Percentiles rank a stretch among this genome's conserved stretches.
These are phyloP conservation scores for Hanseniaspora pseudoguilliermondii DNA, from an alignment of 805 yeast species.

Conservation along the genomic window DNA sequence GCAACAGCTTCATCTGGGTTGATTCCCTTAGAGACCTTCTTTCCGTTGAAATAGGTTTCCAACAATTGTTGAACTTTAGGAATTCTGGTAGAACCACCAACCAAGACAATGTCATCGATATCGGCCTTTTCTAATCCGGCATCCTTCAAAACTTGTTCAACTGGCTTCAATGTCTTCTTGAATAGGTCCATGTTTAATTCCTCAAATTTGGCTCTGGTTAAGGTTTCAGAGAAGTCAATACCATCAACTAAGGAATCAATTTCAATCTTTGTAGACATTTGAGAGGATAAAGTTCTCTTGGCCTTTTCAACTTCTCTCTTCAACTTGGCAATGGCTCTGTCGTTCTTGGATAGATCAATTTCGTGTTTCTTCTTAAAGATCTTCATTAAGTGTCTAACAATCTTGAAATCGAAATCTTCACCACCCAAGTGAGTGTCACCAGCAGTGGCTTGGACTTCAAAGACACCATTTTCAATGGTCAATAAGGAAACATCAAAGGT, in stretches of 20 bases:
- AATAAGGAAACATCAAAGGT: slow-evolving; percentile 85
- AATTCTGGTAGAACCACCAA: slow-evolving; percentile 98
- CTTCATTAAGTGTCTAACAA: slow-evolving; percentile 75
- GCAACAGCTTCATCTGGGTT: slow-evolving; percentile 99
- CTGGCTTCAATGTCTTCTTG: slow-evolving; percentile 91
- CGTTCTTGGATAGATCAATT: slow-evolving; percentile 68
- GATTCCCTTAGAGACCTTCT: slow-evolving; percentile 92
- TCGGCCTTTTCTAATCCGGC: slow-evolving; percentile 78
- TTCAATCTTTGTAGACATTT: slow-evolving; percentile 90
- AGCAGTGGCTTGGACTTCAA: slow-evolving; percentile 84
- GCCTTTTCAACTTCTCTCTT: slow-evolving; percentile 98
- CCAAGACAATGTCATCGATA: slow-evolving; percentile 87
- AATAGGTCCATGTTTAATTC: slow-evolving; percentile 86
- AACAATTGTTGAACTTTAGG: slow-evolving; percentile 94
- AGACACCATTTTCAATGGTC: slow-evolving; percentile 81
- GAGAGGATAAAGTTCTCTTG: slow-evolving; percentile 88
- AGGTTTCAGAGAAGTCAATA: slow-evolving; percentile 85
- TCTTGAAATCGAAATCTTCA: slow-evolving; percentile 86
- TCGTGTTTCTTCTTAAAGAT: slow-evolving; percentile 85
- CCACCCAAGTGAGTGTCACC: slow-evolving; percentile 98
- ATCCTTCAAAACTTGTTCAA: slow-evolving; percentile 88
- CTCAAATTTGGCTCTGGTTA: slow-evolving; percentile 96
- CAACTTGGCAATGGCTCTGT: slow-evolving; percentile 80
- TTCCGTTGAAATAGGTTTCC: slow-evolving; percentile 82
- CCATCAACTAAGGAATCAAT: slow-evolving; percentile 92